Percentiles rank a stretch among this genome's conserved stretches.
Evolutionary conservation across 75 land plant genomes (phyloP).

Genomic region (Chamaecyparis obtusa): DNA sequence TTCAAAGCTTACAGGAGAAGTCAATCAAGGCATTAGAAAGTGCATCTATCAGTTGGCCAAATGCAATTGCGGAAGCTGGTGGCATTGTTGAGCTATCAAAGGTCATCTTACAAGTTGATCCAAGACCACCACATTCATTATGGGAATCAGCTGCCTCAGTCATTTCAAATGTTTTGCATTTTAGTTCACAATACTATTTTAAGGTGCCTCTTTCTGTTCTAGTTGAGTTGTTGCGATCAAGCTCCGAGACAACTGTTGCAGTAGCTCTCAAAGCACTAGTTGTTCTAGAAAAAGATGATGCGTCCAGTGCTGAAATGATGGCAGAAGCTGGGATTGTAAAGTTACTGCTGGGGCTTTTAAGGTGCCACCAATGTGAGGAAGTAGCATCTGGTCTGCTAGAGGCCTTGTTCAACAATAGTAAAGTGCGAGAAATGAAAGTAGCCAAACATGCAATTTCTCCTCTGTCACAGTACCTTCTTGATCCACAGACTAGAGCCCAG

Average conservation of each 20-base stretch:
- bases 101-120: slow-evolving; percentile 43
- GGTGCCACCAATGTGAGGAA: slow-evolving; percentile 54
- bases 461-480: slow-evolving; percentile 45
- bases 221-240: slow-evolving; percentile 41
- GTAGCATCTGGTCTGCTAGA: slow-evolving; percentile 39
- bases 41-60: slow-evolving; percentile 53
- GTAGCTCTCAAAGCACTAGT: slow-evolving; percentile 40
- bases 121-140: slow-evolving; percentile 40
- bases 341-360: slow-evolving; percentile 42
- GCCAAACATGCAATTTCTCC: slow-evolving; percentile 50
- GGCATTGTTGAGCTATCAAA: slow-evolving; percentile 48
- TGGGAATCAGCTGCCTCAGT: slow-evolving; percentile 53
- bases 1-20: slow-evolving; percentile 41
- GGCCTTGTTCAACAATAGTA: slow-evolving; percentile 47
- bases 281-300: slow-evolving; percentile 43
- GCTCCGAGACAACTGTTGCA: slow-evolving; percentile 41
- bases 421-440: slow-evolving; percentile 46
- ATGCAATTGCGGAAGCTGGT: slow-evolving; percentile 50
- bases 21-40: slow-evolving; percentile 40
- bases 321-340: slow-evolving; percentile 49
- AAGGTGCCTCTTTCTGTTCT: slow-evolving; percentile 42
- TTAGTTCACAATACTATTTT: slow-evolving; percentile 40
- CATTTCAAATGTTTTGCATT: slow-evolving; percentile 38
- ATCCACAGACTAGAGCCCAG: slow-evolving; percentile 42
- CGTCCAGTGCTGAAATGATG: slow-evolving; percentile 44